Evolutionary conservation across 495 filamentous ascomycete genomes (phyloP).

Genomic region (Barbatosphaeria neglecta): DNA sequence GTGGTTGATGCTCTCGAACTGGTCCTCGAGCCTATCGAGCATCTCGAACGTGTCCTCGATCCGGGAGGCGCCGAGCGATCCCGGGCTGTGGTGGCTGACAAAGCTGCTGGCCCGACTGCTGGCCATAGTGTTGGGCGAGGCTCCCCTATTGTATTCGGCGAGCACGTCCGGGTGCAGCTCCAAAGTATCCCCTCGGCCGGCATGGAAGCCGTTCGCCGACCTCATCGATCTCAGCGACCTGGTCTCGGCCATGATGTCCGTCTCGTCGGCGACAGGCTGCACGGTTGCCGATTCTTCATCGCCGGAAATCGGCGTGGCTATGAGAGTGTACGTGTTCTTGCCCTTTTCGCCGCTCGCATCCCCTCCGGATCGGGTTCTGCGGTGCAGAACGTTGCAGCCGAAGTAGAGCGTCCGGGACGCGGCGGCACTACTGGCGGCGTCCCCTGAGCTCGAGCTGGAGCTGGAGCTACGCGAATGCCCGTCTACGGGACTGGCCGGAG

Average conservation of each 20-base stretch:
- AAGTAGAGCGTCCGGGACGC: conserved; percentile 23
- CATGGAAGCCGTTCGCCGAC: not conserved
- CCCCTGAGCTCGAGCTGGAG: conserved; percentile 9
- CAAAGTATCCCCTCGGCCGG: not conserved
- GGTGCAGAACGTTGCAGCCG: conserved; percentile 33
- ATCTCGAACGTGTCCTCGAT: conserved; percentile 60
- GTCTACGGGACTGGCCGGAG: conserved; percentile 7
- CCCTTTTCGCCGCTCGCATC: not conserved
- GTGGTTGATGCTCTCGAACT: conserved; percentile 40
- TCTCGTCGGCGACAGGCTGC: conserved; percentile 2
- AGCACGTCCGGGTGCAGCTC: not conserved
- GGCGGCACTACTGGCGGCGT: conserved; percentile 2
- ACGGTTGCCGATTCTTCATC: conserved; percentile 7
- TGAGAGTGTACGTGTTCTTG: conserved; percentile 17
- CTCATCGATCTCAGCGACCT: too few relatives aligned
- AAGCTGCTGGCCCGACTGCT: not conserved
- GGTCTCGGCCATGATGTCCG: conserved; percentile 4
- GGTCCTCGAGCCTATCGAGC: conserved; percentile 57
- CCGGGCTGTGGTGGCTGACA: conserved; percentile 26
- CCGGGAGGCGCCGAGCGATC: conserved; percentile 10
- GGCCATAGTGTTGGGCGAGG: not conserved
- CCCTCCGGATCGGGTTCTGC: conserved; percentile 8
- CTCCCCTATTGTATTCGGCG: not conserved
- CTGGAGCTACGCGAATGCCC: conserved; percentile 4
- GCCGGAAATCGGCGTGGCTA: conserved; percentile 20